Conservation (phyloP, 257 asterid genomes). For the Mitragyna speciosa region DNA sequence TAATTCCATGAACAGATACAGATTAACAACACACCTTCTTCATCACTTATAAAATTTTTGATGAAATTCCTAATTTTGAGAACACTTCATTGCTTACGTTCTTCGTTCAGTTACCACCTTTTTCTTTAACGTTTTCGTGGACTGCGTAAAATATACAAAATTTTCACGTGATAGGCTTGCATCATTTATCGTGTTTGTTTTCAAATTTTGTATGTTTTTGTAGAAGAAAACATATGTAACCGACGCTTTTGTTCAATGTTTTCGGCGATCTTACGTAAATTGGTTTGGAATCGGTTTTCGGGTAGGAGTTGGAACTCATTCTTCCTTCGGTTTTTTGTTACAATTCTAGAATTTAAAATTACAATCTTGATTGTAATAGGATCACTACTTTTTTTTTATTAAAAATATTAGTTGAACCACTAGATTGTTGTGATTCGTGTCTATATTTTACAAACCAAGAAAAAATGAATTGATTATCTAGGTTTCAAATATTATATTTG, state of each 20-base stretch:
- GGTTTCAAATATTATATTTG: too few species aligned
- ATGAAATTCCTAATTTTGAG: not conserved
- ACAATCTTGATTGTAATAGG: too few species aligned
- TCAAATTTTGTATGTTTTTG: not conserved
- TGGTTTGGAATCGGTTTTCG: not conserved
- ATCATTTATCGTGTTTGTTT: not conserved
- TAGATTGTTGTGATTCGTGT: too few species aligned
- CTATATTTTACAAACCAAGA: too few species aligned
- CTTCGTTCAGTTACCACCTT: not conserved
- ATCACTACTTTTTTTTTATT: too few species aligned
- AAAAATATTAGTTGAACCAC: too few species aligned
- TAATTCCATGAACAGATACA: not conserved
- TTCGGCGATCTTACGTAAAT: not conserved
- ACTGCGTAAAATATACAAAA: not conserved
- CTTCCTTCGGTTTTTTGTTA: not conserved
- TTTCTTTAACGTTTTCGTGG: not conserved
- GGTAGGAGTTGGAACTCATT: not conserved
- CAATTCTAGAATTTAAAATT: too few species aligned
- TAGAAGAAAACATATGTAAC: not conserved
- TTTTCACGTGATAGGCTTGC: not conserved
- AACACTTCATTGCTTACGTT: not conserved
- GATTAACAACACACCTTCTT: not conserved
- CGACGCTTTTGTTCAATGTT: not conserved
- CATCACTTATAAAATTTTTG: not conserved
- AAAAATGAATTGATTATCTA: too few species aligned